Evolutionary conservation across 2,329 filamentous ascomycete species (phyloP).

Genomic region (Colletotrichum somersetense): DNA sequence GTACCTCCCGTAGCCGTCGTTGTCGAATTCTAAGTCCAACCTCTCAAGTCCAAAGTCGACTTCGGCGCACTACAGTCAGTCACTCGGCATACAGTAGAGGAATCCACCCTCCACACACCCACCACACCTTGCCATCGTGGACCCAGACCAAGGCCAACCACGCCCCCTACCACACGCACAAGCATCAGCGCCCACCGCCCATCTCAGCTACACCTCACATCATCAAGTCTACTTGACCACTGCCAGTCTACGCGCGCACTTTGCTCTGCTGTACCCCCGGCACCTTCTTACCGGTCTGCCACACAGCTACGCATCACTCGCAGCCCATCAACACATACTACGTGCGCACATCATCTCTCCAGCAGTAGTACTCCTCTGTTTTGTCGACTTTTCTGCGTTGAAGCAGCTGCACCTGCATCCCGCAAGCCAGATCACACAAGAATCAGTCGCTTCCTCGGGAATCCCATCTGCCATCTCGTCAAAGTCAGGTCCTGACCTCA

Average conservation of each 20-base stretch:
- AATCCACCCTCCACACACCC: constrained; percentile 20
- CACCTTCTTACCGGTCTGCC: background rate
- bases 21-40: constrained; percentile 11
- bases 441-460: constrained; percentile 34
- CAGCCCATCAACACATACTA: constrained; percentile 11
- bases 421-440: constrained; percentile 37
- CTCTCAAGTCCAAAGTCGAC: constrained; percentile 23
- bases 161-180: constrained; percentile 26
- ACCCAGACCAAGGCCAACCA: constrained; percentile 25
- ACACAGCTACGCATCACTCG: constrained; percentile 8
- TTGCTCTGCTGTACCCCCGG: constrained; percentile 14
- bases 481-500: constrained; percentile 36
- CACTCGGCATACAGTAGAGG: background rate
- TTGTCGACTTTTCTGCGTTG: constrained; percentile 15
- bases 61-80: constrained; percentile 9
- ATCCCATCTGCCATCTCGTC: constrained; percentile 25
- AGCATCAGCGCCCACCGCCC: constrained; percentile 20
- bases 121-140: constrained; percentile 16
- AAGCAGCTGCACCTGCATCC: constrained; percentile 33
- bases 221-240: constrained; percentile 3
- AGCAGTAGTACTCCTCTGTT: background rate
- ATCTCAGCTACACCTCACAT: constrained; percentile 9
- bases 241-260: constrained; percentile 15
- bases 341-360: constrained; percentile 8
- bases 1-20: constrained; percentile 16